These are phyloP conservation scores for Powellomyces hirtus DNA, from an alignment of 192 early-diverging fungal species.

Conservation along the genomic window DNA sequence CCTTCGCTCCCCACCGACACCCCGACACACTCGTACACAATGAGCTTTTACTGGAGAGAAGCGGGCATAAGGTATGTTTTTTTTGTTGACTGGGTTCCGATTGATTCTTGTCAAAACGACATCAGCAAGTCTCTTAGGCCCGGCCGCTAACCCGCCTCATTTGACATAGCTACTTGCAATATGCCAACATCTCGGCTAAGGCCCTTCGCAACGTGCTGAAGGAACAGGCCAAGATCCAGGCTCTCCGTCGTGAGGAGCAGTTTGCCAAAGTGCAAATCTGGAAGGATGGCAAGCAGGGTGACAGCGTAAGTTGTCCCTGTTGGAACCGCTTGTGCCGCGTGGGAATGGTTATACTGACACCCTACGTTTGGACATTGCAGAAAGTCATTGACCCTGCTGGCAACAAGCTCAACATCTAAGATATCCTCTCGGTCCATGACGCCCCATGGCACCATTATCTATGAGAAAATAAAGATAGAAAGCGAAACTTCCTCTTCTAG, in stretches of 20 bases:
- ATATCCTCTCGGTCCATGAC: too few relatives aligned
- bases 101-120: neutral
- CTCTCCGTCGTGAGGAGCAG: slow-evolving; percentile 74
- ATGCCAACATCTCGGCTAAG: slow-evolving; percentile 75
- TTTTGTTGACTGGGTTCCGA: neutral
- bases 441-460: too few relatives aligned
- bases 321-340: neutral
- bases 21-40: slow-evolving; percentile 22
- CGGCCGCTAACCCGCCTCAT: neutral
- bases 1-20: too few relatives aligned
- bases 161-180: slow-evolving; percentile 76
- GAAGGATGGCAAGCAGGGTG: slow-evolving; percentile 77
- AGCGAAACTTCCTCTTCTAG: too few relatives aligned
- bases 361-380: neutral
- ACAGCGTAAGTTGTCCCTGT: slow-evolving; percentile 59
- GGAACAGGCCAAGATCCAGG: slow-evolving; percentile 64
- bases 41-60: slow-evolving; percentile 54
- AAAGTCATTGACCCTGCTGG: slow-evolving; percentile 19
- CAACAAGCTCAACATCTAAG: slow-evolving; percentile 20
- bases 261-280: slow-evolving; percentile 74
- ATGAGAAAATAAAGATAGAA: too few relatives aligned
- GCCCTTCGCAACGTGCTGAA: slow-evolving; percentile 83
- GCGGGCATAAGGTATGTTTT: slow-evolving; percentile 50
- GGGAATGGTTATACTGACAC: neutral
- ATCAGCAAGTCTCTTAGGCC: neutral